Evolutionary conservation across 768 basidiomycete species (phyloP).

Genomic region (Asterophora lycoperdoides): DNA sequence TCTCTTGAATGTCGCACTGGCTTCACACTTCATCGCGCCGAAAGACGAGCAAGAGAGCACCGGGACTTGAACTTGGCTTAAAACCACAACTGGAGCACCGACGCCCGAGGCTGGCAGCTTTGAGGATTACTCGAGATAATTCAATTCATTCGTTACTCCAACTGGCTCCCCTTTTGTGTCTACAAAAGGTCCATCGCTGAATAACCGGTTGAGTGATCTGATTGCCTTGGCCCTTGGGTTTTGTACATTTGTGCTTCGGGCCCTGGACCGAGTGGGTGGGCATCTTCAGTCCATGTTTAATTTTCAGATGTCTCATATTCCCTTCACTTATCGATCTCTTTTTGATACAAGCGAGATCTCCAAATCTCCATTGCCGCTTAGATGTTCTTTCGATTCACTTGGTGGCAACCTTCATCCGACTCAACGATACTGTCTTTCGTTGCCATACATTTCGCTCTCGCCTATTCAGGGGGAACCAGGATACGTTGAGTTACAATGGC

Average conservation of each 20-base stretch:
- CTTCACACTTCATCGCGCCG: neutral
- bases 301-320: neutral
- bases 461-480: neutral
- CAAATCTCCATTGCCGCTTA: neutral
- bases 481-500: neutral
- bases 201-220: conserved; percentile 13
- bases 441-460: neutral
- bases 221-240: neutral
- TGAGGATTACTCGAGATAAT: conserved; percentile 7
- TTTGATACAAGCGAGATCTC: neutral
- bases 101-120: conserved; percentile 6
- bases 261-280: neutral
- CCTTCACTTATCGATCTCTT: neutral
- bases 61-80: neutral
- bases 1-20: neutral
- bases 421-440: neutral
- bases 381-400: neutral
- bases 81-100: neutral
- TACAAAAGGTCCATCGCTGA: conserved; percentile 2
- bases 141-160: conserved; percentile 16
- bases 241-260: neutral
- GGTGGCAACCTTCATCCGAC: neutral
- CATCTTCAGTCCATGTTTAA: neutral
- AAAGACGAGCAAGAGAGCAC: conserved; percentile 1
- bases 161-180: conserved; percentile 1